These are phyloP conservation scores for Chamaecyparis obtusa DNA, from an alignment of 75 land plant genomes.

Conservation along the genomic window DNA sequence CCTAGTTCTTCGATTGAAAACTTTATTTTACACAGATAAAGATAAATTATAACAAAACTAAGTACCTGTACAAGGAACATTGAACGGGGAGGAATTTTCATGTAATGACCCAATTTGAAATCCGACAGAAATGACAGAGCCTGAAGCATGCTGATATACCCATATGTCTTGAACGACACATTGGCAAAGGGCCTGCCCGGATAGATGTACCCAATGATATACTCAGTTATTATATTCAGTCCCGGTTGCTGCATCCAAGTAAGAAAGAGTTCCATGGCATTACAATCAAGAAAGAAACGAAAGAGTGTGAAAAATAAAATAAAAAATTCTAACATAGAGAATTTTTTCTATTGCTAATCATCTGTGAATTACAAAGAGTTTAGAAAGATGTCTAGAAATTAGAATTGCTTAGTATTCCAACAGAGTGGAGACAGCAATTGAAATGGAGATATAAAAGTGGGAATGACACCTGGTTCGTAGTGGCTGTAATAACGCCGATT, in stretches of 20 bases:
- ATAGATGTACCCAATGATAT: conserved; percentile 26
- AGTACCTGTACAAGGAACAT: conserved; percentile 44
- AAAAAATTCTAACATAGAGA: too few relatives aligned
- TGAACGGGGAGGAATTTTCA: conserved; percentile 47
- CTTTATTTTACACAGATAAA: background rate
- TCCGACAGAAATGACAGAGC: conserved; percentile 34
- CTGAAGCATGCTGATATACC: conserved; percentile 34
- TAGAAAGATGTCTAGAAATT: too few relatives aligned
- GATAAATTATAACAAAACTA: background rate
- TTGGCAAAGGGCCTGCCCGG: conserved; percentile 42
- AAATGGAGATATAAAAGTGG: too few relatives aligned
- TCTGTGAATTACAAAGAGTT: too few relatives aligned
- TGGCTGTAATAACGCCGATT: conserved; percentile 31
- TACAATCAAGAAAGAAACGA: background rate
- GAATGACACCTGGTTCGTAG: conserved; percentile 29
- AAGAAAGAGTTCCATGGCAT: background rate
- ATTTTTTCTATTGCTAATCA: too few relatives aligned
- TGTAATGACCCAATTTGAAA: conserved; percentile 48
- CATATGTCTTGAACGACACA: conserved; percentile 34
- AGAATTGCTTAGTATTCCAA: too few relatives aligned
- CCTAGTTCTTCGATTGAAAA: too few relatives aligned
- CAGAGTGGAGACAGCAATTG: too few relatives aligned
- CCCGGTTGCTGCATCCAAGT: conserved; percentile 23
- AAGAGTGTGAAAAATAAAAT: background rate
- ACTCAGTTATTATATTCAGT: conserved; percentile 36